Percentiles rank a stretch among this genome's conserved stretches.
phyloP scores from a whole-genome alignment of 139 green algal species.

The Yamagishiella unicocca region DNA sequence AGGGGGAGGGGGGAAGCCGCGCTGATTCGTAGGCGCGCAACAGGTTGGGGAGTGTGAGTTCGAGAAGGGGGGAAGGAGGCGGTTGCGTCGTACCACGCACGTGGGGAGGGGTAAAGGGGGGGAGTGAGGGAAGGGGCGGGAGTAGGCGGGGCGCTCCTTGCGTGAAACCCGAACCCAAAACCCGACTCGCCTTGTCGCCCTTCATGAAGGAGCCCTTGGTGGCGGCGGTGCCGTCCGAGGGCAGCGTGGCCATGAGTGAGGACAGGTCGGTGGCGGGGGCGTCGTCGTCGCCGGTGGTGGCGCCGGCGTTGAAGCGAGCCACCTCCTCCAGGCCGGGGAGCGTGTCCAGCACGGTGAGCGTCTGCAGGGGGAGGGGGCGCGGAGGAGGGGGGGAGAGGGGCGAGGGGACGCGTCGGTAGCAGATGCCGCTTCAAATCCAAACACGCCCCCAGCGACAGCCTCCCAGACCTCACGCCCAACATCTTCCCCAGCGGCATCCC shows the following conservation, averaged over 20 bases:
- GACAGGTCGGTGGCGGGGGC: conserved; percentile 49
- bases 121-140: neutral
- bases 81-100: too few species aligned
- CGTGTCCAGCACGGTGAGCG: conserved; percentile 67
- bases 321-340: conserved; percentile 93
- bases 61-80: too few species aligned
- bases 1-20: too few species aligned
- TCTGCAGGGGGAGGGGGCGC: conserved; percentile 7
- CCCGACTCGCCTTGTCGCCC: conserved; percentile 64
- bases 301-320: conserved; percentile 83
- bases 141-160: neutral
- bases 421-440: too few species aligned
- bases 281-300: conserved; percentile 33
- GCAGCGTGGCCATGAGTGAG: conserved; percentile 51
- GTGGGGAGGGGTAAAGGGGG: neutral
- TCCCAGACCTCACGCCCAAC: too few species aligned
- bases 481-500: too few species aligned
- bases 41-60: too few species aligned
- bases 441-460: too few species aligned
- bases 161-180: neutral
- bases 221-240: conserved; percentile 8
- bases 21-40: too few species aligned
- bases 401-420: neutral
- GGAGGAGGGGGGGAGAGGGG: neutral
- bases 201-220: conserved; percentile 61